A percentile compares a stretch with the other conserved stretches of the same genome.
Conservation (phyloP, 495 filamentous ascomycete species). For the Xylaria longipes region DNA sequence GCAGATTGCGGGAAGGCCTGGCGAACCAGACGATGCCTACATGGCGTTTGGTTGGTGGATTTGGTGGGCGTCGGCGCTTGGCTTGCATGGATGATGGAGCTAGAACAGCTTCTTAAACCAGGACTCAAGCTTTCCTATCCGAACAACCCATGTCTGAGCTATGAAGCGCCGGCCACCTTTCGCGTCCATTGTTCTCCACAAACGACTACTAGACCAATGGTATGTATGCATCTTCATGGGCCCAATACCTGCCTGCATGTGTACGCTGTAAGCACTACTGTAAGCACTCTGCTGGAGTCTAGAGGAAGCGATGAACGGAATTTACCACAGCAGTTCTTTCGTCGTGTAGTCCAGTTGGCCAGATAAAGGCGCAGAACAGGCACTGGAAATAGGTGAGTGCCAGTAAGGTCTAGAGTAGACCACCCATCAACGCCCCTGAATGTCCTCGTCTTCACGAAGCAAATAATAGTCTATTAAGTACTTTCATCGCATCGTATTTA, state of each 20-base stretch:
- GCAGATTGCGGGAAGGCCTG: conserved; percentile 16
- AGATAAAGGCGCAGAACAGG: background rate
- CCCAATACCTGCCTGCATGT: background rate
- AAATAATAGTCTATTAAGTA: background rate
- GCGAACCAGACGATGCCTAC: conserved; percentile 8
- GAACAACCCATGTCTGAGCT: conserved; percentile 1
- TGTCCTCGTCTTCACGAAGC: background rate
- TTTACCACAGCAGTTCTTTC: background rate
- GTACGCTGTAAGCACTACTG: background rate
- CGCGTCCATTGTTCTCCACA: conserved; percentile 13
- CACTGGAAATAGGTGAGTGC: background rate
- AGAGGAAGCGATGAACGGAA: background rate
- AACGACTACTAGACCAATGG: conserved; percentile 9
- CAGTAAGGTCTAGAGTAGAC: background rate
- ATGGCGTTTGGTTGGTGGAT: background rate
- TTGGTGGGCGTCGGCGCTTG: conserved; percentile 21
- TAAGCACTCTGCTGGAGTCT: conserved; percentile 8
- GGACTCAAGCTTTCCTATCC: conserved; percentile 7
- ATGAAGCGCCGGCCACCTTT: conserved; percentile 11
- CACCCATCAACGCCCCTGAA: background rate
- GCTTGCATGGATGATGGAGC: conserved; percentile 22
- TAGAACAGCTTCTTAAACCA: background rate
- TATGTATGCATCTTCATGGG: conserved; percentile 4
- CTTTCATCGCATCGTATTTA: background rate
- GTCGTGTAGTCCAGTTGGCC: background rate